Base-by-base conservation (phyloP, 345 rosid species). In the Eucalyptus cloeziana region DNA sequence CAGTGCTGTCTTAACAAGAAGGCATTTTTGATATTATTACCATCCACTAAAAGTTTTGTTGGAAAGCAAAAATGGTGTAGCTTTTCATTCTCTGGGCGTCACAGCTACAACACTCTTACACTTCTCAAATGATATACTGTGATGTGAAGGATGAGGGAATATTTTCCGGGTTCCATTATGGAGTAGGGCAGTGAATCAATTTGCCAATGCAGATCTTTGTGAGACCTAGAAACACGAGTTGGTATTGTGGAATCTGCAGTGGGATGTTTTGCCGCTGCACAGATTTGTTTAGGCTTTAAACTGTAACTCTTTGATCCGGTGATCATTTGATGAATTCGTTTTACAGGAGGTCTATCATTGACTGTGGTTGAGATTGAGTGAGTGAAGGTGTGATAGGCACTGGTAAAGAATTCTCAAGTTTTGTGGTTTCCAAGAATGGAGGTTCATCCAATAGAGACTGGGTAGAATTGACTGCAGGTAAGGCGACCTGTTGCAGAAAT, bases 1-100 rank as follows among this genome's bases (percentile, higher is more conserved):
- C 30, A 94, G 96, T 90, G 99, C 97, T 51, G 99, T 97, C 87
- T 86, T 96, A 87, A 96, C 99, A 45, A 96, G 99, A 89, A 92
- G 99, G 13, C 13, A 56, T 56, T 56, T 56, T 56, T 56, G 62
- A 56, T 30, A 9, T 56, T 56, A 22, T 56, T 56, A 56, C 62
- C 62, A 56, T 56, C 62, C 62, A 56, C 27, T 56, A 56, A 24
- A 56, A 56, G 62, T 56, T 54, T 24, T 22, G 30, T 56, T 10
- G 13, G 30, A 56, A 56, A 56, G 62, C 1, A 24, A 8, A 56
- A 56, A 56, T 56, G 62, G 62, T 56, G 62, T 56, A 10, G 30
- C 62, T 22, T 56, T 56, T 56, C 62, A 56, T 56, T 56, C 62
- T 56, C 62, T 56, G 12, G 12, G 24, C 10, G 30, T 56, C 62